Evolutionary conservation across 768 basidiomycete genomes (phyloP), one percentile per base, ranked within the genome.

Genomic region (Calocera viscosa): DNA sequence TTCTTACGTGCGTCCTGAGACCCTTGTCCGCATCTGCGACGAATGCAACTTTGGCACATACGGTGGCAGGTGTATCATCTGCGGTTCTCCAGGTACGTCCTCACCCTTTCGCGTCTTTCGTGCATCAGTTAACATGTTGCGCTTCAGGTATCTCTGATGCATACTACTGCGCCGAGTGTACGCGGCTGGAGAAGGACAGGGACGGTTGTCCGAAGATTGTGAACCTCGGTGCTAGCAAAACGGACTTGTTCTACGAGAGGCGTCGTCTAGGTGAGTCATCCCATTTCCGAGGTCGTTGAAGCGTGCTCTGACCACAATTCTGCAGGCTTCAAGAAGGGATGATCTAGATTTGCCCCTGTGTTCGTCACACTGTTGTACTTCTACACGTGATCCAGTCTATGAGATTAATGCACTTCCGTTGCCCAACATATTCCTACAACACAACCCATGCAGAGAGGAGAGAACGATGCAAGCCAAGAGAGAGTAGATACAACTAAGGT

Each of bases 11-110:
- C 86, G 96, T 72, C 96, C 96, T 72, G 94, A 95, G 78, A 98
- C 95, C 26, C 83, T 98, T 70, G 96, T 98, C 67, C 86, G 95
- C 69, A 97, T 97, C 71, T 99, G 96, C 77, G 96, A 99, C 75
- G 96, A 99, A 80, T 99, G 96, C 78, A 98, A 98, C 77, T 99
- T 98, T 79, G 91, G 94, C 71, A 95, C 93, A 49, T 96, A 96
- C 75, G 94, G 96, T 26, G 95, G 95, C 64, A 83, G 94, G 70
- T 99, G 96, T 75, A 98, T 97, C 77, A 96, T 98, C 69, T 99
- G 96, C 72, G 92, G 94, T 63, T 87, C 93, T 49, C 93, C 91
- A 72, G 95, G 94, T 96, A 72, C 69, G 83, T 71, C 39, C 2
- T 66, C 28, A 69, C 64, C 2, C 1, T 22, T 30, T 35, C 49